These are phyloP conservation scores for Penicillium capsulatum DNA, from an alignment of 2,329 filamentous ascomycete species.

Conservation along the genomic window DNA sequence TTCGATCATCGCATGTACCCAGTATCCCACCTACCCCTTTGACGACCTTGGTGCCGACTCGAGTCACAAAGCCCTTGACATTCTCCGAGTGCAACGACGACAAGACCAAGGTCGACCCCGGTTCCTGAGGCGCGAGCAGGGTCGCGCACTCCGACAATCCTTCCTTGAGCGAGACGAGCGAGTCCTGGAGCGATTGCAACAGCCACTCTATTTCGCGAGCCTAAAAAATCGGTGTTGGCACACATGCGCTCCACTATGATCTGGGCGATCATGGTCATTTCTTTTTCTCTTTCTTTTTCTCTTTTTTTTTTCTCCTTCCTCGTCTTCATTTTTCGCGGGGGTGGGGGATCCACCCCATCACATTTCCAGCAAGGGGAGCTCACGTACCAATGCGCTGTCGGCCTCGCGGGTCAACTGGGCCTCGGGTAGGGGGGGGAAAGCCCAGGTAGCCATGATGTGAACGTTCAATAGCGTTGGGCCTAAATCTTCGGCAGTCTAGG, in stretches of 20 bases:
- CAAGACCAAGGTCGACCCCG: conserved; percentile 82
- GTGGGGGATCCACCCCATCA: too few species aligned
- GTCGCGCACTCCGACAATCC: conserved; percentile 86
- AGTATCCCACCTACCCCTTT: conserved; percentile 67
- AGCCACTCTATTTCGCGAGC: conserved; percentile 62
- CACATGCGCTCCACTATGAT: conserved; percentile 13
- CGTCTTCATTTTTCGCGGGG: too few species aligned
- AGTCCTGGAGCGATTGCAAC: conserved; percentile 57
- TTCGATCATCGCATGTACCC: not conserved
- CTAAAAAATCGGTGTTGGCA: conserved; percentile 29
- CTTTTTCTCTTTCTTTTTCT: not conserved
- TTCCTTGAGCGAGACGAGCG: conserved; percentile 57
- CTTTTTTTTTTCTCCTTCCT: too few species aligned
- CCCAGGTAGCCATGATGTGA: conserved; percentile 54
- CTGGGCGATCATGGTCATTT: conserved; percentile 4
- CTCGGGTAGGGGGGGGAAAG: conserved; percentile 56
- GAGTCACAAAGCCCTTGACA: conserved; percentile 87
- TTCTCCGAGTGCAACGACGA: conserved; percentile 82
- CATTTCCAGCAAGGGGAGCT: conserved; percentile 10
- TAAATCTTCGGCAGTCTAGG: not conserved
- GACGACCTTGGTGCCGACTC: conserved; percentile 83
- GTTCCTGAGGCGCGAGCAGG: conserved; percentile 77
- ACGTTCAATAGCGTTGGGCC: not conserved
- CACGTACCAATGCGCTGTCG: conserved; percentile 49
- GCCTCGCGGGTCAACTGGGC: conserved; percentile 51